A percentile compares a stretch with the other conserved stretches of the same genome.
Evolutionary conservation across 495 filamentous ascomycete genomes (phyloP).

Genomic region (Niebla homalea): DNA sequence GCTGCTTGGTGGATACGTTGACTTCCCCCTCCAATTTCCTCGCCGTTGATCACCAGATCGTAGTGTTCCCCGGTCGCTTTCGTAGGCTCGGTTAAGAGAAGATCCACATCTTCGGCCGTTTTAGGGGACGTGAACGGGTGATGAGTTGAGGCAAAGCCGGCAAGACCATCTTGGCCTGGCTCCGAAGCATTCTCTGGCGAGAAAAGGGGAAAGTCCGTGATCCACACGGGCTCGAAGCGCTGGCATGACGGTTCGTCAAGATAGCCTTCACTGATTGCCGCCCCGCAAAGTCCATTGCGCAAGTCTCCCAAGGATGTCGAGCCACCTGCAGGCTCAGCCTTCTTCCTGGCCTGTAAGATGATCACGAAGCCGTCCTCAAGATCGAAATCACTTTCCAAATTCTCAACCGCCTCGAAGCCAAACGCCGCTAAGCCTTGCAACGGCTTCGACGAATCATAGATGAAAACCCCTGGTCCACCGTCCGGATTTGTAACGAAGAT

Average conservation of each 20-base stretch:
- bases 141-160: constrained; percentile 78
- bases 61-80: constrained; percentile 71
- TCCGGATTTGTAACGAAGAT: constrained; percentile 50
- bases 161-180: constrained; percentile 67
- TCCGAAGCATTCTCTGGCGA: constrained; percentile 47
- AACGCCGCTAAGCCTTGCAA: constrained; percentile 60
- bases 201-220: constrained; percentile 85
- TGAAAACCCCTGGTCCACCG: constrained; percentile 62
- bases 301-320: constrained; percentile 72
- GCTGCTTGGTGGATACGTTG: constrained; percentile 78
- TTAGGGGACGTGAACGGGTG: constrained; percentile 93
- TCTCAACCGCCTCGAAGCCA: constrained; percentile 58
- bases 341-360: constrained; percentile 63
- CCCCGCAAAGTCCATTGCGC: constrained; percentile 54
- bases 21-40: constrained; percentile 88
- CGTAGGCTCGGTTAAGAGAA: constrained; percentile 59
- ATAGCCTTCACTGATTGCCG: constrained; percentile 45
- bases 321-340: constrained; percentile 46
- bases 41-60: constrained; percentile 88
- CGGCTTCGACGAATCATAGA: constrained; percentile 56
- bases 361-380: constrained; percentile 61
- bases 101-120: constrained; percentile 54
- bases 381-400: constrained; percentile 37
- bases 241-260: constrained; percentile 32
- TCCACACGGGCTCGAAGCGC: constrained; percentile 63